phyloP scores from a whole-genome alignment of 768 basidiomycete genomes.

The Leccinum olivaceopallidum region DNA sequence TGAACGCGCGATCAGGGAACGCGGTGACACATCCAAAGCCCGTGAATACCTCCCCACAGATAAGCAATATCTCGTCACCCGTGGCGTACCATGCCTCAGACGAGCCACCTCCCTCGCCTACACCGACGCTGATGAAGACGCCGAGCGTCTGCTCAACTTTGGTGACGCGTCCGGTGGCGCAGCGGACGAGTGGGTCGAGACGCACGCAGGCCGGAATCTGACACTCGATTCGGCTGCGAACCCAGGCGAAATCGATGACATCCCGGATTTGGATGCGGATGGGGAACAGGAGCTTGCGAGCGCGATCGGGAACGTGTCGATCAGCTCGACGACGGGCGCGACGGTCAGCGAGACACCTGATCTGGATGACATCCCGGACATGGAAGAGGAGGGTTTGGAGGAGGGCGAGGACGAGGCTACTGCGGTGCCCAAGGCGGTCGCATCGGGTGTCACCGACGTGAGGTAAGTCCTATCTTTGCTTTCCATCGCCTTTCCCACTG shows the following conservation, averaged over 20 bases:
- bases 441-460: conserved; percentile 42
- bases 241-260: conserved; percentile 75
- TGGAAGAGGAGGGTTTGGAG: conserved; percentile 93
- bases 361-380: conserved; percentile 97
- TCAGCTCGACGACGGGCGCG: conserved; percentile 38
- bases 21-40: conserved; percentile 80
- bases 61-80: conserved; percentile 95
- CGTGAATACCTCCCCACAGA: conserved; percentile 93
- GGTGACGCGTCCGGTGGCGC: conserved; percentile 57
- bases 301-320: conserved; percentile 46
- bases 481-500: neutral
- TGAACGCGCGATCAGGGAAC: conserved; percentile 63
- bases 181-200: conserved; percentile 97
- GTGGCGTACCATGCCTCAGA: conserved; percentile 95
- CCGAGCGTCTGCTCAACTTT: conserved; percentile 87
- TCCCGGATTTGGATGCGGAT: conserved; percentile 86
- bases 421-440: conserved; percentile 51
- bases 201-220: conserved; percentile 79
- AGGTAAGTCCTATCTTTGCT: conserved; percentile 40
- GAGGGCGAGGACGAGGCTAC: conserved; percentile 89
- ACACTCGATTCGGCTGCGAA: conserved; percentile 54
- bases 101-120: conserved; percentile 91
- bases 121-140: conserved; percentile 95
- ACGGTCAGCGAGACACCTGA: conserved; percentile 70
- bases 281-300: conserved; percentile 46